Base-by-base conservation (phyloP, 2,329 filamentous ascomycete genomes). In the Colletotrichum euphorbiae region DNA sequence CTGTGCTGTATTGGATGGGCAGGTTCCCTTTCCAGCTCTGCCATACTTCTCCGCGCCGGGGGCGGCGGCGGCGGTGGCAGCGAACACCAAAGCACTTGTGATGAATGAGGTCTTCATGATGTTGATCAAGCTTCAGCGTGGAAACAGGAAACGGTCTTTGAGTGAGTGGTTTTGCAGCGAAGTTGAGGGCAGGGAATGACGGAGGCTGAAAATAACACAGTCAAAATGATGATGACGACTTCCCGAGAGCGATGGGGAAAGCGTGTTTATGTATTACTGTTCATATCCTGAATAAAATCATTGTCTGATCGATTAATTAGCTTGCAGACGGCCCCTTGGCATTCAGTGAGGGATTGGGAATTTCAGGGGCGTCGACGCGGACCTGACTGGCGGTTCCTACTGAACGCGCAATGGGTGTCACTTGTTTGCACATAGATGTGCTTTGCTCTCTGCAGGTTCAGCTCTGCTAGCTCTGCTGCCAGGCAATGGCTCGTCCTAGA, bases 1-100 rank as follows among this genome's bases (percentile, higher is more conserved):
- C 64, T 67, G 64, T 60, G 24, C 64, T 3, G 64, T 12, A 52
- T 64, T 67, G 52, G 61, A 17, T 1, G 64, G 64, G 60, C 64
- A 67, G 11, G 40, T 19, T 31, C n/a, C 21, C 33, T 55, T 62
- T 21, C 42, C n/a, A n/a, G 6, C 19, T 24, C 12, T 11, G 12
- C 5, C 17, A n/a, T 17, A 17, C 42, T 1, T 59, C 40, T 21
- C 40, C 46, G 48, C 6, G 51, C 42, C 8, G 12, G 64, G 64
- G 1, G 64, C 60, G 13, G 64, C 64, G 17, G 15, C 9, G 17
- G 28, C 64, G 15, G 64, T 45, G 36, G 45, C 17, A 36, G 60
- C 52, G 19, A 64, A 46, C 6, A 45, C 28, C 24, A 67, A 36
- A 17, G 31, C 45, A 36, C 40, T 7, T 28, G 64, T 33, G 21